These are phyloP conservation scores for Eutrema heterophyllum DNA, from an alignment of 345 rosid genomes.

Conservation along the genomic window DNA sequence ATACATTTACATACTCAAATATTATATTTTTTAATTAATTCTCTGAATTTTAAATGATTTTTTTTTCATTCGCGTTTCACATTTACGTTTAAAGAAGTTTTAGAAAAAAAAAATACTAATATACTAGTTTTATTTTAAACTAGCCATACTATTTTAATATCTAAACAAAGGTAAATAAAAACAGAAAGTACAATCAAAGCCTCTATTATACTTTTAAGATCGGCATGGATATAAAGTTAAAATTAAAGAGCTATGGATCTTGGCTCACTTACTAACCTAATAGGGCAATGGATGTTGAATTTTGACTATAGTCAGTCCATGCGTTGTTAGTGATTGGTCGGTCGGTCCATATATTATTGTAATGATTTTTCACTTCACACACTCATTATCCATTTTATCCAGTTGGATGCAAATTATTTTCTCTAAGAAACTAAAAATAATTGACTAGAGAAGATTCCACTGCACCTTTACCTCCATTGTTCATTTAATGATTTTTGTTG, in stretches of 20 bases:
- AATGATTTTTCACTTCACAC: slow-evolving; percentile 21
- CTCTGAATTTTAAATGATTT: background rate
- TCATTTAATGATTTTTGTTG: slow-evolving; percentile 7
- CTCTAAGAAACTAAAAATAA: background rate
- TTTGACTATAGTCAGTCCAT: slow-evolving; percentile 33
- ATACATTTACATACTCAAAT: background rate
- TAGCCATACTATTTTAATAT: background rate
- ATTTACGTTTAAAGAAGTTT: background rate
- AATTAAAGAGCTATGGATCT: slow-evolving; percentile 20
- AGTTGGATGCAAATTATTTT: slow-evolving; percentile 14
- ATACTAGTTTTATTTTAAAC: background rate
- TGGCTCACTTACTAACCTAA: slow-evolving; percentile 16
- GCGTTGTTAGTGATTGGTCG: slow-evolving; percentile 34
- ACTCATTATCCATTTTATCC: slow-evolving; percentile 16
- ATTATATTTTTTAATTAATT: background rate
- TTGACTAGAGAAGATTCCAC: slow-evolving; percentile 5
- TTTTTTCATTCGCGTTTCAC: background rate
- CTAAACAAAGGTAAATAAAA: background rate
- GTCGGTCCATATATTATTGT: slow-evolving; percentile 23
- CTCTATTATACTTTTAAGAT: background rate
- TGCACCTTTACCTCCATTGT: slow-evolving; percentile 19
- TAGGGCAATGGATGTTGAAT: slow-evolving; percentile 32
- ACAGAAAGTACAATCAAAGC: slow-evolving; percentile 7
- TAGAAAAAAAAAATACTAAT: background rate
- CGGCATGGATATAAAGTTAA: slow-evolving; percentile 23